phyloP scores from a whole-genome alignment of 1,284 basidiomycete genomes.

The Ceraceosorus bombacis region DNA sequence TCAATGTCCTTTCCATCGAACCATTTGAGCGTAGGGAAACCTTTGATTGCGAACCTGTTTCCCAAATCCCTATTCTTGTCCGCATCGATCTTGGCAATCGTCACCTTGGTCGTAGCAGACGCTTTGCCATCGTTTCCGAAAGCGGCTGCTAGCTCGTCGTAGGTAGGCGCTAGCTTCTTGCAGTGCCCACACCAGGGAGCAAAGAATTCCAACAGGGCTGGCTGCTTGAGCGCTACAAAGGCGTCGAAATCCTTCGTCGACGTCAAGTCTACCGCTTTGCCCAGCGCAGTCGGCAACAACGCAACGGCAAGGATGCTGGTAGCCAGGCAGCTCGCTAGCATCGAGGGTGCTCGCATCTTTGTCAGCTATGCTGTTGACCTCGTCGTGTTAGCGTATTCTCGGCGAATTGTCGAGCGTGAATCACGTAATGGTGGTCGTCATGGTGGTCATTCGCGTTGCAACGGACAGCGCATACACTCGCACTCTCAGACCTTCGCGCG shows the following conservation, averaged over 20 bases:
- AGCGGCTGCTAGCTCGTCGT: slow-evolving; percentile 80
- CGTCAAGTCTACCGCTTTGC: slow-evolving; percentile 42
- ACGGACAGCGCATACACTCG: no score
- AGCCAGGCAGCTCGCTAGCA: no score
- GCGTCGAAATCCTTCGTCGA: slow-evolving; percentile 34
- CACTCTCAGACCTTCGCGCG: no score
- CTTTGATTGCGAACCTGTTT: slow-evolving; percentile 63
- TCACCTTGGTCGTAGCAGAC: slow-evolving; percentile 63
- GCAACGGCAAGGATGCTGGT: no score
- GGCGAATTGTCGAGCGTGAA: no score
- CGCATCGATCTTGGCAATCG: slow-evolving; percentile 87
- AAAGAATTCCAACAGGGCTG: slow-evolving; percentile 42
- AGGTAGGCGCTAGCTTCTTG: slow-evolving; percentile 74
- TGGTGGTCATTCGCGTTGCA: no score
- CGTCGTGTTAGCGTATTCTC: no score
- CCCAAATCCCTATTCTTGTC: slow-evolving; percentile 71
- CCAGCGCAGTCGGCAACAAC: no score
- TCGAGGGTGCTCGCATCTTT: no score
- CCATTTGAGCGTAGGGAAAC: slow-evolving; percentile 89
- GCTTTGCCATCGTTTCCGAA: slow-evolving; percentile 49
- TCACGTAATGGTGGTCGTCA: no score
- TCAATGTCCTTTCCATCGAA: slow-evolving; percentile 59
- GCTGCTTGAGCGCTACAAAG: slow-evolving; percentile 30
- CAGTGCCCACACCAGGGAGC: slow-evolving; percentile 49
- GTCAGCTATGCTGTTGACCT: no score